Evolutionary conservation across 305 asterid species (phyloP).

Genomic region (Plantago rigida): DNA sequence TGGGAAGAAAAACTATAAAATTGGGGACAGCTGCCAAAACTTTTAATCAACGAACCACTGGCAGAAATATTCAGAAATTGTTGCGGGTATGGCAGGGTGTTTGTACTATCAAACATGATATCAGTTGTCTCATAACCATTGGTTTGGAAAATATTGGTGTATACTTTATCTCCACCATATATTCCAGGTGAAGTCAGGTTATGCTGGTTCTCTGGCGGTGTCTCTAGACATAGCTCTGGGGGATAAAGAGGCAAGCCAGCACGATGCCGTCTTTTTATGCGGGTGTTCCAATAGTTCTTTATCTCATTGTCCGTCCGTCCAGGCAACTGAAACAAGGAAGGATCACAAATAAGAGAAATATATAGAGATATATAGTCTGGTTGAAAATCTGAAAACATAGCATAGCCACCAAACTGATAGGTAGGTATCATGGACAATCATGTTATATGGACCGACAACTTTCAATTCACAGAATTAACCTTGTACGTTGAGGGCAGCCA

Average conservation of each 20-base stretch:
- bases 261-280: constrained; percentile 61
- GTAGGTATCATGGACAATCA: background rate
- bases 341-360: background rate
- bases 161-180: constrained; percentile 35
- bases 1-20: constrained; percentile 34
- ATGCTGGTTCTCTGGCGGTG: constrained; percentile 32
- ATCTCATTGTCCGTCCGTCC: constrained; percentile 69
- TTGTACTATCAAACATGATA: constrained; percentile 37
- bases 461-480: background rate
- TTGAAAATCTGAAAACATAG: constrained; percentile 14
- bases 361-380: constrained; percentile 4
- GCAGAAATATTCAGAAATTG: constrained; percentile 31
- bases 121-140: constrained; percentile 35
- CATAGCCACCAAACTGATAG: constrained; percentile 9
- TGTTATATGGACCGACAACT: background rate
- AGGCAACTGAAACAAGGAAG: constrained; percentile 41
- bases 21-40: constrained; percentile 34
- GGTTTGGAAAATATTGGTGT: constrained; percentile 34
- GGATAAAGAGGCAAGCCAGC: constrained; percentile 64
- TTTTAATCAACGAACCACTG: constrained; percentile 27
- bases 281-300: constrained; percentile 62
- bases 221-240: constrained; percentile 37
- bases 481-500: background rate
- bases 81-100: constrained; percentile 30
- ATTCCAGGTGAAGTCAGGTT: constrained; percentile 31